phyloP scores from a whole-genome alignment of 371 early-diverging fungal species.

The Haplosporangium sp. region DNA sequence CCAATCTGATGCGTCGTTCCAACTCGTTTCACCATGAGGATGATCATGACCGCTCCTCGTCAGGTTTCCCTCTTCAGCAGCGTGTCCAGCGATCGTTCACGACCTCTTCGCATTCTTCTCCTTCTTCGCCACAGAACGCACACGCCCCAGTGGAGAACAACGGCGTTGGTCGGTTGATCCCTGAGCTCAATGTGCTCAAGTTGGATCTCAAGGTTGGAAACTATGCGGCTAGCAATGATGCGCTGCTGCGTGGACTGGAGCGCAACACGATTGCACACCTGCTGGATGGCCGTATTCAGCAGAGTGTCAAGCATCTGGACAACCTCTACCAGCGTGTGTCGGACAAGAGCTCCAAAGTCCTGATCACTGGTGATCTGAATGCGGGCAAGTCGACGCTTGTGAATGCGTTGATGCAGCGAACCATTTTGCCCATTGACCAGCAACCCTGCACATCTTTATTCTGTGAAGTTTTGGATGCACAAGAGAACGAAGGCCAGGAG shows the following conservation, averaged over 20 bases:
- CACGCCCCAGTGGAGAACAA: slow-evolving; percentile 51
- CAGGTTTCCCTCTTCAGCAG: slow-evolving; percentile 29
- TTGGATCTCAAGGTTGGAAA: slow-evolving; percentile 77
- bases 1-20: slow-evolving; percentile 45
- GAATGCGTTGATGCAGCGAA: slow-evolving; percentile 91
- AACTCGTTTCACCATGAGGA: slow-evolving; percentile 58
- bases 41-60: slow-evolving; percentile 31
- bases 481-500: slow-evolving; percentile 84
- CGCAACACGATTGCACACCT: slow-evolving; percentile 76
- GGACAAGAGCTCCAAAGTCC: slow-evolving; percentile 92
- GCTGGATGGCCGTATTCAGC: slow-evolving; percentile 71
- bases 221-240: slow-evolving; percentile 58
- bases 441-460: slow-evolving; percentile 96
- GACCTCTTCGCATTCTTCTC: no score
- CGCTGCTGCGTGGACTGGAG: slow-evolving; percentile 68
- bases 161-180: slow-evolving; percentile 41
- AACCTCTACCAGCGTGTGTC: slow-evolving; percentile 83
- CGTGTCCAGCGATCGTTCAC: slow-evolving; percentile 55
- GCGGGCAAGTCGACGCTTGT: slow-evolving; percentile 97
- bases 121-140: slow-evolving; percentile 48
- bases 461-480: slow-evolving; percentile 92
- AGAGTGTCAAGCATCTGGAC: slow-evolving; percentile 80
- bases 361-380: slow-evolving; percentile 98
- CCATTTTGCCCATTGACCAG: slow-evolving; percentile 93
- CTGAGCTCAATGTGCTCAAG: slow-evolving; percentile 66